Base-by-base conservation (phyloP, 805 yeast species). In the Zygosaccharomyces pseudorouxii region DNA sequence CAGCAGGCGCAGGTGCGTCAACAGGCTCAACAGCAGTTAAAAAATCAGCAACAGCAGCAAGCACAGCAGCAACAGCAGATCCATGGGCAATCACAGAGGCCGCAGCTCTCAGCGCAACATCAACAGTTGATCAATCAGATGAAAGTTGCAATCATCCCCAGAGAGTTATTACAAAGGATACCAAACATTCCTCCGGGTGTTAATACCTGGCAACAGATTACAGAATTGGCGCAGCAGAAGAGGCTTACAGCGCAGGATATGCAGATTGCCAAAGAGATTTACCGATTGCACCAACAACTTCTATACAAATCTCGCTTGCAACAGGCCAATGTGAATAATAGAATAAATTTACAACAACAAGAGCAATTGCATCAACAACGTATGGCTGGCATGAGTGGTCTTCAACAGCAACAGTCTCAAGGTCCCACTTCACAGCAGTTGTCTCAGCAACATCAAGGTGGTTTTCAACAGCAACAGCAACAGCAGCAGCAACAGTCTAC, bases 111-210 rank as follows among this genome's bases (percentile, higher is more conserved):
- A 25, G 65, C 65, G 9, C 69, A 63, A 47, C 64, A 60, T 38
- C 76, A 72, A 51, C 67, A 73, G 49, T 62, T 76, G 54, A 73
- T 64, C 30, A 59, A 72, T 27, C 78, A 75, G 48, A 68, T 86
- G 61, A 78, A 83, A 52, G 80, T 79, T 38, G 70, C 80, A 2
- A 89, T 87, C 3, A 87, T 89, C 44, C 96, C 96, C 0, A 78
- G 77, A 12, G 78, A 80, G 2, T 64, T 88, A 22, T 67, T 88
- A 18, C 73, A 76, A 46, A 79, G 79, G 57, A 77, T 88, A 41
- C 95, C 95, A 8, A 83, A 78, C 41, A 71, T 88, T 29, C 97
- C 97, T 0, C 82, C 83, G 11, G 84, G 81, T 43, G 82, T 82
- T 25, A 82, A 78, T 55, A 86, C 95, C 5, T 89, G 96, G 96